Percentiles rank a stretch among this genome's conserved stretches.
Evolutionary conservation across 371 early-diverging fungal genomes (phyloP).

Genomic region (Smittium culicis): DNA sequence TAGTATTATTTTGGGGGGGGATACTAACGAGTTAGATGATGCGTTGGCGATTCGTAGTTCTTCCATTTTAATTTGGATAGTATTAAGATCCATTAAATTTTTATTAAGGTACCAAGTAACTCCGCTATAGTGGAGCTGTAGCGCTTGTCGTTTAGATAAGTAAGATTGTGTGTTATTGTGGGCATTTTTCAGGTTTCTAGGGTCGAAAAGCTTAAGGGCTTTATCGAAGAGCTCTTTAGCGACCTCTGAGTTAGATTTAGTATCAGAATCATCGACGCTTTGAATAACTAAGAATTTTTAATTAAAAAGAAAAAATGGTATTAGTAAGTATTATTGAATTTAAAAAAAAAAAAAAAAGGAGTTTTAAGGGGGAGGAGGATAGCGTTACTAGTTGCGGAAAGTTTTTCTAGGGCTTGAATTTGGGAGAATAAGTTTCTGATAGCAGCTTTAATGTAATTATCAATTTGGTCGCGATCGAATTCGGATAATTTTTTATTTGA

Average conservation of each 20-base stretch:
- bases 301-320: neutral
- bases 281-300: slow-evolving; percentile 5
- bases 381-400: slow-evolving; percentile 8
- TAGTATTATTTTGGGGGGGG: too few species aligned
- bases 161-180: neutral
- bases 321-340: neutral
- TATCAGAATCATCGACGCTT: neutral
- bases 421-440: slow-evolving; percentile 20
- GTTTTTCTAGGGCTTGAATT: slow-evolving; percentile 20
- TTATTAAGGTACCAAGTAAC: slow-evolving; percentile 28
- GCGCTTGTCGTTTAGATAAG: slow-evolving; percentile 9
- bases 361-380: neutral
- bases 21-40: too few species aligned
- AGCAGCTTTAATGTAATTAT: slow-evolving; percentile 20
- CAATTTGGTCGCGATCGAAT: slow-evolving; percentile 29
- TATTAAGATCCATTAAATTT: slow-evolving; percentile 22
- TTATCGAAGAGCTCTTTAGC: slow-evolving; percentile 20
- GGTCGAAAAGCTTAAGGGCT: slow-evolving; percentile 25
- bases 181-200: slow-evolving; percentile 11
- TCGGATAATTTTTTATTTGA: slow-evolving; percentile 18
- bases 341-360: neutral
- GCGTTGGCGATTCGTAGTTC: slow-evolving; percentile 16
- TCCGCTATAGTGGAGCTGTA: slow-evolving; percentile 27
- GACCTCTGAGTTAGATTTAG: slow-evolving; percentile 5
- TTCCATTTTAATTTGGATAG: slow-evolving; percentile 27